phyloP scores from a whole-genome alignment of 2,329 filamentous ascomycete species.

The Neonectria faginata region DNA sequence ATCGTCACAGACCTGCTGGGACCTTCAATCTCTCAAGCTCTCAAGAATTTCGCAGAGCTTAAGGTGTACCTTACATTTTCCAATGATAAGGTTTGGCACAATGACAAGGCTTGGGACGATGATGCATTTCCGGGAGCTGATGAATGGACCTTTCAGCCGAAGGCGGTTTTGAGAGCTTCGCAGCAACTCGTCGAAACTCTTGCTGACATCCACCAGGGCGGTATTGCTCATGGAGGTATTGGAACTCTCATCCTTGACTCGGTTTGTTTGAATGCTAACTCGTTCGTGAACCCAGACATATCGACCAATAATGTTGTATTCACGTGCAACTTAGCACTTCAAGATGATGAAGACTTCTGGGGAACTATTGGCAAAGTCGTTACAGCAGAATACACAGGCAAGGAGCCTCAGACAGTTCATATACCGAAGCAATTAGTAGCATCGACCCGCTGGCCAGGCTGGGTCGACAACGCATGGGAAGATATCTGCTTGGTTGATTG shows the following conservation, averaged over 20 bases:
- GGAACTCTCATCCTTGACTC: neutral
- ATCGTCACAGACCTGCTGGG: constrained; percentile 26
- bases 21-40: constrained; percentile 8
- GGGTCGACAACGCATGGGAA: constrained; percentile 7
- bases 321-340: constrained; percentile 1
- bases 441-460: neutral
- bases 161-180: constrained; percentile 19
- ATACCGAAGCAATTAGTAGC: neutral
- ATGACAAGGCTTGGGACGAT: neutral
- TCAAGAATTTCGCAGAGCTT: neutral
- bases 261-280: neutral
- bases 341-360: constrained; percentile 14
- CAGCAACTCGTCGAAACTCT: constrained; percentile 23
- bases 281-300: constrained; percentile 14
- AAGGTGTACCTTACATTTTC: neutral
- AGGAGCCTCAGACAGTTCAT: neutral
- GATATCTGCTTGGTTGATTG: constrained; percentile 27
- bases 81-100: neutral
- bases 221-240: constrained; percentile 29
- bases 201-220: constrained; percentile 7
- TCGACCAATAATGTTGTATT: constrained; percentile 19
- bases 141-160: constrained; percentile 8
- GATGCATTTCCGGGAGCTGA: neutral
- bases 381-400: neutral
- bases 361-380: neutral